phyloP scores from a whole-genome alignment of 208 protist genomes.

The Trypanosomatidae sp. region DNA sequence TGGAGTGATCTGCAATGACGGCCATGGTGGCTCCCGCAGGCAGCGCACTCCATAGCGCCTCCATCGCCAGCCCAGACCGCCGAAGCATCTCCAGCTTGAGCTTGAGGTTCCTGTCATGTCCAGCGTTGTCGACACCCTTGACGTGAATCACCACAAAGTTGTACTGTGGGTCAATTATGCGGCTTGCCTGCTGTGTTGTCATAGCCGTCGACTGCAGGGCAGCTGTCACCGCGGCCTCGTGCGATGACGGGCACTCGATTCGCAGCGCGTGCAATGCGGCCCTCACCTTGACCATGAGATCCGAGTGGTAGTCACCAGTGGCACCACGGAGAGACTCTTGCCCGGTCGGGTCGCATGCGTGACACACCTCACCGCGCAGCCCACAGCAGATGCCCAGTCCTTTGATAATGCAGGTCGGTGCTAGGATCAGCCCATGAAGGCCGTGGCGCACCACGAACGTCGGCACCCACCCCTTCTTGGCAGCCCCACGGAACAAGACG shows the following conservation, averaged over 20 bases:
- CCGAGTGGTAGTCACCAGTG: conserved; percentile 55
- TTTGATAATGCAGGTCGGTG: conserved; percentile 75
- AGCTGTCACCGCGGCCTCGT: conserved; percentile 5
- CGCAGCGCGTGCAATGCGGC: conserved; percentile 42
- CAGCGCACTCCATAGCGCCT: conserved; percentile 45
- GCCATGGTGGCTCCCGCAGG: conserved; percentile 50
- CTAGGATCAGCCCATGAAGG: conserved; percentile 52
- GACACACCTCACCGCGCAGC: conserved; percentile 20
- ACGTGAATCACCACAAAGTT: conserved; percentile 73
- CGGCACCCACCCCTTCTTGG: conserved; percentile 69
- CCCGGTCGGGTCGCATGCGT: conserved; percentile 18
- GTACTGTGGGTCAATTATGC: conserved; percentile 18
- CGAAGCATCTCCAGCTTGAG: conserved; percentile 56
- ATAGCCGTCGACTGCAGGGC: neutral
- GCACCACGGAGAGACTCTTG: conserved; percentile 30
- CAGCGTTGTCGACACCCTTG: conserved; percentile 75
- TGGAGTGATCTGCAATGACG: conserved; percentile 68
- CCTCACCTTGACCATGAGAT: conserved; percentile 54
- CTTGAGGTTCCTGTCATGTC: conserved; percentile 49
- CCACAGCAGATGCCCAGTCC: conserved; percentile 67
- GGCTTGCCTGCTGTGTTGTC: conserved; percentile 4
- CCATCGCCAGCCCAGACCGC: conserved; percentile 45
- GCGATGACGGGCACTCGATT: conserved; percentile 18
- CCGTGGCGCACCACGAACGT: conserved; percentile 59
- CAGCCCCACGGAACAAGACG: conserved; percentile 63